Base-by-base conservation (phyloP, 1,284 basidiomycete species). In the Schizophyllum commune region DNA sequence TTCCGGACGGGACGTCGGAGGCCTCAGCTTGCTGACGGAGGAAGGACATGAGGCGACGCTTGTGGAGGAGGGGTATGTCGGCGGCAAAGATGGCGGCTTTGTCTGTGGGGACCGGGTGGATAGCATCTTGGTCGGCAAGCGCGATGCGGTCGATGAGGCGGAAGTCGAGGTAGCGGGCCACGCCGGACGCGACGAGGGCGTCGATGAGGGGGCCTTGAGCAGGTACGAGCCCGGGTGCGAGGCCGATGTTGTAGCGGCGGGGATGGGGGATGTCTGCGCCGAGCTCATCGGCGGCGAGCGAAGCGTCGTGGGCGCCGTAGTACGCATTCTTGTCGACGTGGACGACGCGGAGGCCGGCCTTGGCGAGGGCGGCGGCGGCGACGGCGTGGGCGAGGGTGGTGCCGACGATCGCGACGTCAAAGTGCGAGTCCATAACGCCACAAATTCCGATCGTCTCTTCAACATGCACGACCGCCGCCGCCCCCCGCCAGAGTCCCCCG, bases 31-130 rank as follows among this genome's bases (percentile, higher is more conserved):
- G 72, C 68, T 92, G 91, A 66, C 92, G 89, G 4, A 99, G 76
- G 67, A 97, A 93, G 65, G 96, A 93, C 92, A 98, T 98, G 51
- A 99, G 77, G 51, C 89, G 82, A 53, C 96, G 80, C 76, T 98
- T 99, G 64, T 96, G 93, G 39, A 96, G 73, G 5, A 98, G 79
- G 3, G 81, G 81, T 13, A 98, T 82, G 4, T 79, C 79, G 69
- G 87, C 88, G 73, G 86, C 88, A 82, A 99, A 98, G 21, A 99
- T 84, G 63, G 94, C 92, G 73, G 96, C 94, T 72, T 98, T 98
- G 75, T 86, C 92, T 32, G 88, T 86, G 0, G 96, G 96, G 0
- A 98, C 96, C 56, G 76, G 79, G 66, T 82, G 83, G 53, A 66
- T 69, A 6, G 74, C 75, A 13, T 75, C 70, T 1, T 74, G 68